Conservation (phyloP, 768 basidiomycete genomes). For the Mycena epipterygia region DNA sequence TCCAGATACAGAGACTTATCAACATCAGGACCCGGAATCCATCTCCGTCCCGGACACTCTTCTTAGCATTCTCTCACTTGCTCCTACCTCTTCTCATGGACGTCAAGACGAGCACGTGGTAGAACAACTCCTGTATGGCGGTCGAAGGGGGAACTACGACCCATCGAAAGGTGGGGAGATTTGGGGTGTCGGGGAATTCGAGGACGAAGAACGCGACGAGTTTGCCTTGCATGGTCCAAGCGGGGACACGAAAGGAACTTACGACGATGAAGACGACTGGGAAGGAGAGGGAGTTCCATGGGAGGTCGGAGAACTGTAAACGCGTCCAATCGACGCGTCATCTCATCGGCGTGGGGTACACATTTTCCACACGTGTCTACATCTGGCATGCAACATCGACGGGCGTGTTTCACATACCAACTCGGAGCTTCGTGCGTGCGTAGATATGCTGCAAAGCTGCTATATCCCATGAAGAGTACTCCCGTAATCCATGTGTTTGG, state of each 20-base stretch:
- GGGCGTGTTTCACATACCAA: conserved; percentile 27
- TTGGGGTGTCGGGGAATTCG: conserved; percentile 81
- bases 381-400: conserved; percentile 13
- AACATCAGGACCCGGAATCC: conserved; percentile 61
- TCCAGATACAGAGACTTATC: conserved; percentile 12
- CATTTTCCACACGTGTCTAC: conserved; percentile 28
- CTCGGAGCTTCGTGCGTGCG: conserved; percentile 14
- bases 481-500: conserved; percentile 24
- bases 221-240: conserved; percentile 16
- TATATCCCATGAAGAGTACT: conserved; percentile 23
- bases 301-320: conserved; percentile 82
- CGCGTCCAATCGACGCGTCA: conserved; percentile 1
- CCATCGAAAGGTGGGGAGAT: conserved; percentile 76
- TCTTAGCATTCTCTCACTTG: conserved; percentile 73
- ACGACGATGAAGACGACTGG: conserved; percentile 75
- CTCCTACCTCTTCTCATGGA: conserved; percentile 57
- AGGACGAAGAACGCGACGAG: conserved; percentile 49
- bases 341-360: conserved; percentile 13
- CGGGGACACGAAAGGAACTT: background rate
- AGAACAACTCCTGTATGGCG: conserved; percentile 71
- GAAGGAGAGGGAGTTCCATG: conserved; percentile 87
- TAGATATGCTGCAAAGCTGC: conserved; percentile 18
- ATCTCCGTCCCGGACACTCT: conserved; percentile 73
- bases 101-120: conserved; percentile 69
- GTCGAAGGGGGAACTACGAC: conserved; percentile 66